Conservation (phyloP, 768 basidiomycete genomes). For the Chiua virens region DNA sequence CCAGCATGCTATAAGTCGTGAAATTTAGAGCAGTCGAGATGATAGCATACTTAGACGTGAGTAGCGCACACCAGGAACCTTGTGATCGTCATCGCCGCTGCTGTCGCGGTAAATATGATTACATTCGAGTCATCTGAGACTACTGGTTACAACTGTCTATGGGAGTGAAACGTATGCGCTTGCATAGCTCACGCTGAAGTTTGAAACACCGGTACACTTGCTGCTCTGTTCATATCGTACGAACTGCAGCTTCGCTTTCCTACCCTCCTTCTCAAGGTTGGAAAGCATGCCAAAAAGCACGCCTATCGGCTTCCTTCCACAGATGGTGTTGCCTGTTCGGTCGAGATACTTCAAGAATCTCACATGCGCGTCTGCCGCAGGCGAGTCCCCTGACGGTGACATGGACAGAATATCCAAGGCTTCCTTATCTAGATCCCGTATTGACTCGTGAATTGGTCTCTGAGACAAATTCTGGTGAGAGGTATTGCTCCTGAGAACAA, state of each 20-base stretch:
- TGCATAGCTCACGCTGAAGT: conserved; percentile 96
- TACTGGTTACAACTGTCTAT: conserved; percentile 11
- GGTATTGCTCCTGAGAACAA: conserved; percentile 49
- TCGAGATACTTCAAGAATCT: conserved; percentile 67
- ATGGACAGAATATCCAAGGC: conserved; percentile 74
- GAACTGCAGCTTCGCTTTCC: conserved; percentile 58
- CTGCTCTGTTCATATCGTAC: conserved; percentile 95
- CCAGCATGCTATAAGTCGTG: conserved; percentile 17
- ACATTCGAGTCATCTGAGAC: neutral
- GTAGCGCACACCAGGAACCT: no score
- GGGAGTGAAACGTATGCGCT: conserved; percentile 75
- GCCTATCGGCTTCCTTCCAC: conserved; percentile 94
- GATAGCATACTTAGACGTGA: no score
- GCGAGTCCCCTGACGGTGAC: conserved; percentile 41
- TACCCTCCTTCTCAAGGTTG: conserved; percentile 46
- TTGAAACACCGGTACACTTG: conserved; percentile 59
- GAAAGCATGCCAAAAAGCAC: conserved; percentile 81
- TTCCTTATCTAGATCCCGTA: conserved; percentile 81
- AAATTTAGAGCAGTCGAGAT: neutral
- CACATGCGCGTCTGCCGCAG: conserved; percentile 53
- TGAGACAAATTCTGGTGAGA: conserved; percentile 38
- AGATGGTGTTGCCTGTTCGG: conserved; percentile 91
- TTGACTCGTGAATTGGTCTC: conserved; percentile 81
- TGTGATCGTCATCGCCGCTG: no score
- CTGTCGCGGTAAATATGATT: neutral